Percentiles rank a stretch among this genome's conserved stretches.
Evolutionary conservation across 2,329 filamentous ascomycete genomes (phyloP).

Genomic region (Neonectria coccinea): DNA sequence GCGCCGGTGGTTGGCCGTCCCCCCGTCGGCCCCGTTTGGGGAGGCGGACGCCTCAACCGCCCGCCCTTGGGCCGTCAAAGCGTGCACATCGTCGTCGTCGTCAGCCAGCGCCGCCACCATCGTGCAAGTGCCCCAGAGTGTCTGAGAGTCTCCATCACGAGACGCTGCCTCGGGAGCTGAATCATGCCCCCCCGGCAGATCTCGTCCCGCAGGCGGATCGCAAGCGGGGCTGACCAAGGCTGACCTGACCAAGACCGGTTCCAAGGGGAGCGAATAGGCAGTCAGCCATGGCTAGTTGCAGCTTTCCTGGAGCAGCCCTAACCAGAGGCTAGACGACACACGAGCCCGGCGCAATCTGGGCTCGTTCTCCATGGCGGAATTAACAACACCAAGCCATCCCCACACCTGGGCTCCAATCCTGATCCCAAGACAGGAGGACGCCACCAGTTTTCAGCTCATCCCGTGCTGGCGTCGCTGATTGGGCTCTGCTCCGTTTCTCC

Average conservation of each 20-base stretch:
- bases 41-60: constrained; percentile 16
- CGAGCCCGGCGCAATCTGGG: neutral
- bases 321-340: neutral
- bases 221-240: constrained; percentile 23
- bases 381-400: constrained; percentile 22
- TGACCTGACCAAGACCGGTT: constrained; percentile 17
- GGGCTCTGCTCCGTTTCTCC: constrained; percentile 8
- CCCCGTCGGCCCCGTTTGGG: constrained; percentile 17
- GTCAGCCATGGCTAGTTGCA: neutral
- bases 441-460: constrained; percentile 36
- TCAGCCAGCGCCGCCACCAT: neutral
- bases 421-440: constrained; percentile 29
- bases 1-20: constrained; percentile 26
- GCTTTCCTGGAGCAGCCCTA: neutral
- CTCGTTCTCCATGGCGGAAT: constrained; percentile 26
- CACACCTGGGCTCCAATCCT: constrained; percentile 20
- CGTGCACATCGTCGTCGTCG: neutral
- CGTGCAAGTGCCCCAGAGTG: neutral
- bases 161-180: constrained; percentile 5
- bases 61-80: neutral
- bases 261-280: neutral
- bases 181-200: neutral
- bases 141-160: neutral
- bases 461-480: constrained; percentile 28
- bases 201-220: constrained; percentile 8